Evolutionary conservation across 2,329 filamentous ascomycete species (phyloP).

Genomic region (Epichloe bromicola): DNA sequence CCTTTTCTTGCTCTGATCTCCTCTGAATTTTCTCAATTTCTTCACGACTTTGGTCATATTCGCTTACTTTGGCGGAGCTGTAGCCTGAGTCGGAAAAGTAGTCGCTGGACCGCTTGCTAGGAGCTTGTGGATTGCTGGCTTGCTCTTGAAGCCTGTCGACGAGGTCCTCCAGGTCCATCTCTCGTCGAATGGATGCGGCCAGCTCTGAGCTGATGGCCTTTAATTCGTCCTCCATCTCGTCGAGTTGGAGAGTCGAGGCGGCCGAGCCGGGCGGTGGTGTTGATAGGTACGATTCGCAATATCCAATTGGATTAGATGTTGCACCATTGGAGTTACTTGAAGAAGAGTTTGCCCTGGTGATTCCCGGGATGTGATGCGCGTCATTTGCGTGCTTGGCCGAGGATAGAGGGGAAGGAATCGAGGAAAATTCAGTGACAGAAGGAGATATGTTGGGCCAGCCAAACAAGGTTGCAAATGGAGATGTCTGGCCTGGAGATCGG

Average conservation of each 20-base stretch:
- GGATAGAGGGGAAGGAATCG: slow-evolving; percentile 39
- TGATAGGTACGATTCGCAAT: slow-evolving; percentile 38
- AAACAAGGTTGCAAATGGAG: slow-evolving; percentile 38
- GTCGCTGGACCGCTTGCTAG: slow-evolving; percentile 74
- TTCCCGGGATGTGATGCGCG: slow-evolving; percentile 10
- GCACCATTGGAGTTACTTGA: slow-evolving; percentile 25
- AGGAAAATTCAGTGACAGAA: slow-evolving; percentile 37
- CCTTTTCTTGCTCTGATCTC: slow-evolving; percentile 80
- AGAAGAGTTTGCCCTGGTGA: slow-evolving; percentile 1
- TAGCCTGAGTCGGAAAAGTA: slow-evolving; percentile 96
- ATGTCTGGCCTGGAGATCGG: slow-evolving; percentile 37
- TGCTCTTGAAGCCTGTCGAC: slow-evolving; percentile 82
- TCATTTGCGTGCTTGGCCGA: slow-evolving; percentile 26
- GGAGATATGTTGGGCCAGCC: slow-evolving; percentile 37
- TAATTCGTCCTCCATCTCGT: slow-evolving; percentile 88
- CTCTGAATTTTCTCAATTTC: slow-evolving; percentile 76
- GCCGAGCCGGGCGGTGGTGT: slow-evolving; percentile 30
- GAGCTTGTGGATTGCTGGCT: slow-evolving; percentile 40
- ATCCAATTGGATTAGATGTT: slow-evolving; percentile 31
- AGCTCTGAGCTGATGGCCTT: slow-evolving; percentile 88
- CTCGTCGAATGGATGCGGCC: slow-evolving; percentile 80
- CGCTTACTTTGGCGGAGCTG: slow-evolving; percentile 67
- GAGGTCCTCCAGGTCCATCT: slow-evolving; percentile 93
- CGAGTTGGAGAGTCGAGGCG: slow-evolving; percentile 42
- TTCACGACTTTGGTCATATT: slow-evolving; percentile 47